phyloP scores from a whole-genome alignment of 2,329 filamentous ascomycete genomes.

The Fusarium incarnatum region DNA sequence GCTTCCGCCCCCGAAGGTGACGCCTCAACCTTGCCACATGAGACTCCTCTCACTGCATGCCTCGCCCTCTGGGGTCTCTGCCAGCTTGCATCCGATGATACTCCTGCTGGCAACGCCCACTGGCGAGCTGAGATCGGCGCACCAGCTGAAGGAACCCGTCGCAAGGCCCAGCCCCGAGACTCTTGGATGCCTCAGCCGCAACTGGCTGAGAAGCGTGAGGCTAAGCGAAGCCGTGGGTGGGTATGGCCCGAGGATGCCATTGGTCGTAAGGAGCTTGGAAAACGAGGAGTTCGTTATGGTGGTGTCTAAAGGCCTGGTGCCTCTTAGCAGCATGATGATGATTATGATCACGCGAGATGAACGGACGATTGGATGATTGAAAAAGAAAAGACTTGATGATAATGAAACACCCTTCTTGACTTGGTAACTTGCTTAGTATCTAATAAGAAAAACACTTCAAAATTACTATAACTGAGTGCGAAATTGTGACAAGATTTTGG shows the following conservation, averaged over 20 bases:
- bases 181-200: slow-evolving; percentile 80
- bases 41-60: slow-evolving; percentile 72
- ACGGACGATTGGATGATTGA: slow-evolving; percentile 30
- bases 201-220: slow-evolving; percentile 79
- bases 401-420: slow-evolving; percentile 19
- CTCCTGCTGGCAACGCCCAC: slow-evolving; percentile 65
- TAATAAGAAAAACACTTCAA: slow-evolving; percentile 27
- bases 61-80: slow-evolving; percentile 83
- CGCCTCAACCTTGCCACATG: slow-evolving; percentile 49
- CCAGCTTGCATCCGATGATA: slow-evolving; percentile 72
- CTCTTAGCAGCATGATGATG: slow-evolving; percentile 20
- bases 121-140: slow-evolving; percentile 81
- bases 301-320: slow-evolving; percentile 42
- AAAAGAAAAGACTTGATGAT: slow-evolving; percentile 30
- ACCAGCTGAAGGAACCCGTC: slow-evolving; percentile 76
- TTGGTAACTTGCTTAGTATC: slow-evolving; percentile 29
- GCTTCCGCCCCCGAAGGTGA: slow-evolving; percentile 49
- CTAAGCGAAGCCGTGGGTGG: slow-evolving; percentile 80
- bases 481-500: not conserved
- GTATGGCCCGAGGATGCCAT: slow-evolving; percentile 80
- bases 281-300: slow-evolving; percentile 70
- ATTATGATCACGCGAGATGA: slow-evolving; percentile 22
- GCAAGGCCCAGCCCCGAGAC: slow-evolving; percentile 77
- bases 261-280: slow-evolving; percentile 77
- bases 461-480: not conserved